Evolutionary conservation across 345 rosid genomes (phyloP), one percentile per base, ranked within the genome.

Genomic region (Gossypium thurberi): DNA sequence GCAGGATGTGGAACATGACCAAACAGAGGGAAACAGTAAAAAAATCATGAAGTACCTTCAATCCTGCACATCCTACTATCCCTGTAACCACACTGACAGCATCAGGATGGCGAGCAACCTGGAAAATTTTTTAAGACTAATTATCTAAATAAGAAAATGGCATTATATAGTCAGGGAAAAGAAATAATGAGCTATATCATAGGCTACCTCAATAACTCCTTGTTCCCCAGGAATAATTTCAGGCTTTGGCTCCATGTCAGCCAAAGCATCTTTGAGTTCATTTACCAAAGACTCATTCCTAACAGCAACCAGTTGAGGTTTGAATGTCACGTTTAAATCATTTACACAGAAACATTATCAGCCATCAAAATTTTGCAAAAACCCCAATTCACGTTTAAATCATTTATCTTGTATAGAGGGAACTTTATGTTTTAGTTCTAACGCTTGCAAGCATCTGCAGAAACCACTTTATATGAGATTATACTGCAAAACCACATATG

Each of bases 31-130:
- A 48, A 20, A 23, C 21, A 2, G 40, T 21, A 26, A 69, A 9
- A 28, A 37, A 4, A 60, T 11, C 1, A 33, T 0, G 7, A 1
- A 8, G 44, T 82, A 87, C 98, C 91, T 88, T 89, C 23, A 92
- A 86, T 77, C 98, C 98, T 4, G 99, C 99, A 81, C 99, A 95
- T 59, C 99, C 99, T 13, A 92, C 99, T 65, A 95, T 92, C 71
- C 98, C 98, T 1, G 98, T 92, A 76, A 95, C 96, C 50, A 92
- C 96, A 23, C 87, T 91, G 65, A 84, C 94, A 74, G 94, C 97
- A 79, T 95, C 94, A 18, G 90, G 92, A 76, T 95, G 94, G 73
- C 96, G 94, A 7, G 99, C 98, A 75, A 88, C 98, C 95, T 94
- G 84, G 72, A 80, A 75, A 76, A 42, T 72, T 52, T 75, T 46